Base-by-base conservation (phyloP, 164 flowering plant species). In the Platanus orientalis region DNA sequence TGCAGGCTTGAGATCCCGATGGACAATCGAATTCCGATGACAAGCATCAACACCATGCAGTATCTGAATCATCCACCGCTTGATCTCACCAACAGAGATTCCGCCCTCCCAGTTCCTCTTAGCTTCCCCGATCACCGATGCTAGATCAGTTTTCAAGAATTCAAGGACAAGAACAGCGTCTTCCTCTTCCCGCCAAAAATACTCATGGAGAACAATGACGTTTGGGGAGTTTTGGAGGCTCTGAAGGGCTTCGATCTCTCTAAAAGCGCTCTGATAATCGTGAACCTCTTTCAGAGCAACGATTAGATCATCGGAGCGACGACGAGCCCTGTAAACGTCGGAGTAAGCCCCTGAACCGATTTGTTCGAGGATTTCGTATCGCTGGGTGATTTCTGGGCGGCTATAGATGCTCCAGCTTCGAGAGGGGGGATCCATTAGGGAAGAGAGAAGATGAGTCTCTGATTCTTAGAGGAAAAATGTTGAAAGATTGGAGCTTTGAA, bases 281-380 rank as follows among this genome's bases (percentile, higher is more conserved):
- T 89, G 96, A 60, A 94, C 76, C 77, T 94, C 99, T 71, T 91
- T 94, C 55, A 94, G 89, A 7, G 97, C 96, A 47, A 91, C 92
- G 47, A 42, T 58, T 48, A 81, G 71, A 45, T 58, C 58, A 74
- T 94, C 97, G 61, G 87, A 80, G 65, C 71, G 81, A 0, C 96
- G 87, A 0, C 75, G 77, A 25, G 75, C 96, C 3, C 66, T 64
- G 85, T 91, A 89, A 28, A 89, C 96, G 70, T 91, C 97, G 55
- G 93, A 77, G 80, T 84, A 91, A 14, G 99, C 80, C 60, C 99
- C 99, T 54, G 95, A 74, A 36, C 99, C 96, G 40, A 91, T 69
- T 7, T 85, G 78, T 36, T 86, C 79, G 10, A 79, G 81, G 80
- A 94, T 84, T 61, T 84, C 75, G 81, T 91, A 94, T 60, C 76